phyloP scores from a whole-genome alignment of 257 asterid genomes.

The Nyctanthes arbortristis region DNA sequence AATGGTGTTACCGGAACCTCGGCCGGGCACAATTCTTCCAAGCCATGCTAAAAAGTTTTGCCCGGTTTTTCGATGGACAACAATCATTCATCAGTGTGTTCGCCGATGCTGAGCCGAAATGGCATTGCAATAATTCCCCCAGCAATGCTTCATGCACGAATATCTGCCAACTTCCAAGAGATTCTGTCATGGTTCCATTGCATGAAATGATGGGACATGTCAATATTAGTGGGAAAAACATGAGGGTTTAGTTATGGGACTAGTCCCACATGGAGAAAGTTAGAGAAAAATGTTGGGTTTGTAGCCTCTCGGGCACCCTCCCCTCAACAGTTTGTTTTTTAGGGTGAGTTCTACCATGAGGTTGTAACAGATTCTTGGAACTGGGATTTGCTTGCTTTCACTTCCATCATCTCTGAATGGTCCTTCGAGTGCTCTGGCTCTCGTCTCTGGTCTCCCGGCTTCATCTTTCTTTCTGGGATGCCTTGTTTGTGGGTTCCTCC shows the following conservation, averaged over 20 bases:
- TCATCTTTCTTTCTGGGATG: constrained; percentile 54
- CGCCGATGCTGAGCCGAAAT: constrained; percentile 46
- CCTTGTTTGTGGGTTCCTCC: constrained; percentile 42
- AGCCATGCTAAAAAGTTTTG: constrained; percentile 33
- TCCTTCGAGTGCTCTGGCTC: constrained; percentile 41
- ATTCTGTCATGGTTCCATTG: too few relatives aligned
- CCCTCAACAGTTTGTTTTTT: too few relatives aligned
- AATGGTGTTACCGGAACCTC: constrained; percentile 14
- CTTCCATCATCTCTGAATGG: constrained; percentile 58
- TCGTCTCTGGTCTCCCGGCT: constrained; percentile 48
- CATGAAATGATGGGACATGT: too few relatives aligned
- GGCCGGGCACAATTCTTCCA: constrained; percentile 32
- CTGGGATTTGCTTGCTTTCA: constrained; percentile 39
- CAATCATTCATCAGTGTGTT: constrained; percentile 50
- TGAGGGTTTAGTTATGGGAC: too few relatives aligned
- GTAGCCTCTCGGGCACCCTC: too few relatives aligned
- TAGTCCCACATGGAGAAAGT: too few relatives aligned
- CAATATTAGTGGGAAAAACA: too few relatives aligned
- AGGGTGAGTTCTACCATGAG: too few relatives aligned
- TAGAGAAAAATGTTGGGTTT: too few relatives aligned
- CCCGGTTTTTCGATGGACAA: constrained; percentile 55
- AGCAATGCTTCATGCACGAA: constrained; percentile 14
- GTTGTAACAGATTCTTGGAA: too few relatives aligned
- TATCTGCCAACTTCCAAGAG: constrained; percentile 30
- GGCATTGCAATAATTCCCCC: constrained; percentile 34